These are phyloP conservation scores for Solanum hybrid DNA, from an alignment of 305 asterid genomes.

Conservation along the genomic window DNA sequence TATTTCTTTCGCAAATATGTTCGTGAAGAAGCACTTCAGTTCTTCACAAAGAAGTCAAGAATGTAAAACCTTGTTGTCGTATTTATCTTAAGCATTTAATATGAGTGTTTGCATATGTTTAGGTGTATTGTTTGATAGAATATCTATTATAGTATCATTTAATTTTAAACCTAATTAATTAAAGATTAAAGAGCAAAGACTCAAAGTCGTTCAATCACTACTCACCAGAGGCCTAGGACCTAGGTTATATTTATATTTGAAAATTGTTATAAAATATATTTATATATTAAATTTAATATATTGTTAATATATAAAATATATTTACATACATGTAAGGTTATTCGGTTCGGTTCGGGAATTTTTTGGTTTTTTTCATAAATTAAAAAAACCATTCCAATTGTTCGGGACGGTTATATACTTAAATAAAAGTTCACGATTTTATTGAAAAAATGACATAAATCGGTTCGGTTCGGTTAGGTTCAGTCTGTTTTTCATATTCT, in stretches of 20 bases:
- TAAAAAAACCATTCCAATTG: background rate
- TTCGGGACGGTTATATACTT: no score
- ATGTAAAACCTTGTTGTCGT: background rate
- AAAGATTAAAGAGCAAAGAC: background rate
- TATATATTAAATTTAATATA: no score
- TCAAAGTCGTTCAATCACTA: background rate
- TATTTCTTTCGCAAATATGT: background rate
- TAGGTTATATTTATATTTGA: background rate
- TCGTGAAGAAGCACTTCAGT: background rate
- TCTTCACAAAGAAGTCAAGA: background rate
- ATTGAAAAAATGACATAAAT: background rate
- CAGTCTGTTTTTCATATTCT: background rate
- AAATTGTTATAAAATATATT: no score
- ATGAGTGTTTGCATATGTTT: background rate
- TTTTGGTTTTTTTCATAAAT: no score
- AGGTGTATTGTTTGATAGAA: background rate
- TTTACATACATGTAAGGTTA: background rate
- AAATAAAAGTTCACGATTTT: no score
- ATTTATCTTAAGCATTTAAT: background rate
- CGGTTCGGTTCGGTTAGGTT: background rate
- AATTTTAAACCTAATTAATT: background rate
- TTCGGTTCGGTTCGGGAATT: background rate
- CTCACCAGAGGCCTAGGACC: background rate
- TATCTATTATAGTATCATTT: no score
- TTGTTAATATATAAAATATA: no score